Evolutionary conservation across 2,329 filamentous ascomycete species (phyloP).

Genomic region (Monilinia laxa): DNA sequence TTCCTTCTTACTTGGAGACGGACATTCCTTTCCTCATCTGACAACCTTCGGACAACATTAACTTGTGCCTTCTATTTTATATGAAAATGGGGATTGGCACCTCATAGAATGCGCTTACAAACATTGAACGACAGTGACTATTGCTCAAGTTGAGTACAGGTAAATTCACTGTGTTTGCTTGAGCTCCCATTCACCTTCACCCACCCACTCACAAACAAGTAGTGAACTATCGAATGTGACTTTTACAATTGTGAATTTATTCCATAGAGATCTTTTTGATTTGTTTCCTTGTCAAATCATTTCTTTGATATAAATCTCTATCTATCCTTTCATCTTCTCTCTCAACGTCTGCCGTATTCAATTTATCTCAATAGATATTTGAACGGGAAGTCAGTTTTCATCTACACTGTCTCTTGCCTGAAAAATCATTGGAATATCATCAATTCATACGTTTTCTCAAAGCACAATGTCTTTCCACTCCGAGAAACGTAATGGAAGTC

Average conservation of each 20-base stretch:
- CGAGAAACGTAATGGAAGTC: conserved; percentile 12
- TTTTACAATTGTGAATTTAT: not conserved
- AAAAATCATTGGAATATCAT: not conserved
- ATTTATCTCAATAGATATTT: not conserved
- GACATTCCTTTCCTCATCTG: not conserved
- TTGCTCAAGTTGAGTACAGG: not conserved
- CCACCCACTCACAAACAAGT: not conserved
- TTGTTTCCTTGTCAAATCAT: not conserved
- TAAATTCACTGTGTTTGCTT: not conserved
- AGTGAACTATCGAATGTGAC: not conserved
- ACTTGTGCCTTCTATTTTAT: not conserved
- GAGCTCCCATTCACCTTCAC: not conserved
- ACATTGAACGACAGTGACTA: not conserved
- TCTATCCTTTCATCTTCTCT: not conserved
- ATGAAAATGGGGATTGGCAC: too few relatives aligned
- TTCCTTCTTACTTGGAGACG: not conserved
- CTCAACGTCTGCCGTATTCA: not conserved
- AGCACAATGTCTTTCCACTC: conserved; percentile 7
- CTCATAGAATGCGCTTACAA: too few relatives aligned
- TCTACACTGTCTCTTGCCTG: not conserved
- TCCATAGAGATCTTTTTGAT: not conserved
- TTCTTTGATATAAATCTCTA: not conserved
- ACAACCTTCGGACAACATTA: not conserved
- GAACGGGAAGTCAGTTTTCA: not conserved
- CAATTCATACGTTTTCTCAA: not conserved